These are phyloP conservation scores for Aurinia saxatilis DNA, from an alignment of 345 rosid genomes.

Conservation along the genomic window DNA sequence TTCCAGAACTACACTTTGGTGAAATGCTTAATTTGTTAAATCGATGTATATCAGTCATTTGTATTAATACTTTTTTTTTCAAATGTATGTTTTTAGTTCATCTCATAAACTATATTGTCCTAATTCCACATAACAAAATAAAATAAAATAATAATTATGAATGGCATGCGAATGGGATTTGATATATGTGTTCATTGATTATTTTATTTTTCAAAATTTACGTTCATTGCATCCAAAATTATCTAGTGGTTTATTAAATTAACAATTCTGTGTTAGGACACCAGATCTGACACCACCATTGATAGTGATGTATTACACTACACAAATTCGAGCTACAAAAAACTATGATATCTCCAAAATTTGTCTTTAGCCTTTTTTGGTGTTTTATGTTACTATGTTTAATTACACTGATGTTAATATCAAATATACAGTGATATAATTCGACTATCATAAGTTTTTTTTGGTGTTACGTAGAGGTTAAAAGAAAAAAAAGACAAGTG, in stretches of 20 bases:
- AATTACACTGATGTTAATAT: no score
- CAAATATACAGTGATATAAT: no score
- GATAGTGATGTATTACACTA: slow-evolving; percentile 11
- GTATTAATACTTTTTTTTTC: no score
- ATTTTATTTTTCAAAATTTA: background rate
- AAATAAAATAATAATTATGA: no score
- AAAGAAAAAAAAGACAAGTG: slow-evolving; percentile 7
- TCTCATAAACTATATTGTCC: no score
- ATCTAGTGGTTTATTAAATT: background rate
- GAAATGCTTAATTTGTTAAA: no score
- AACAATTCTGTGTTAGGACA: slow-evolving; percentile 8
- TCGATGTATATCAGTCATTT: no score
- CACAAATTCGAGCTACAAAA: background rate
- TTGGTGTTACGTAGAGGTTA: slow-evolving; percentile 8
- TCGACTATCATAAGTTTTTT: background rate
- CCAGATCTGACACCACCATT: slow-evolving; percentile 8
- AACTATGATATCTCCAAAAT: background rate
- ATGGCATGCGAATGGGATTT: background rate
- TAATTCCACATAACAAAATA: no score
- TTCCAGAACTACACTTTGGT: no score
- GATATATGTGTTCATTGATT: background rate
- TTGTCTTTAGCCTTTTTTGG: background rate
- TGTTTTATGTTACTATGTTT: background rate
- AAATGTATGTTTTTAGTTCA: no score
- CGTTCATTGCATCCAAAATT: background rate